A percentile compares a stretch with the other conserved stretches of the same genome.
Evolutionary conservation across 768 basidiomycete species (phyloP).

Genomic region (Amanita inopinata): DNA sequence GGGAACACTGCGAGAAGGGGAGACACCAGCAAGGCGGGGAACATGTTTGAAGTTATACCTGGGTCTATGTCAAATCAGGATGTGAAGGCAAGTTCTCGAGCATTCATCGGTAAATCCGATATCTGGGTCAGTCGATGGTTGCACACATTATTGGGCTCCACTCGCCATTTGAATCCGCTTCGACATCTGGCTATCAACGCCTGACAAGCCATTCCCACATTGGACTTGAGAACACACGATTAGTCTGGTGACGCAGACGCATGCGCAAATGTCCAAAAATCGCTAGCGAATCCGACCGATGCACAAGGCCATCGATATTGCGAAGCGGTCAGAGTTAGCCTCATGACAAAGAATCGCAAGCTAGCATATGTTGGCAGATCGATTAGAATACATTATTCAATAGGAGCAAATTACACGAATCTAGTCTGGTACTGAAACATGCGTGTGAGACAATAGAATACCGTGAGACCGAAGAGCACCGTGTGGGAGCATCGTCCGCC

Average conservation of each 20-base stretch:
- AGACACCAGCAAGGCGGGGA: neutral
- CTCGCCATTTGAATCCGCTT: neutral
- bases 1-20: too few species aligned
- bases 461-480: neutral
- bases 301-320: neutral
- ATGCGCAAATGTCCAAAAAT: neutral
- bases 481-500: neutral
- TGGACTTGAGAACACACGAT: neutral
- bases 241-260: neutral
- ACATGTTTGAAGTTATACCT: neutral
- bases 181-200: too few species aligned
- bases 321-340: neutral
- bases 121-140: neutral
- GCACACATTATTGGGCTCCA: neutral
- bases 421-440: conserved; percentile 3
- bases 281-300: neutral
- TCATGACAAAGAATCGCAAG: neutral
- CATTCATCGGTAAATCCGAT: neutral
- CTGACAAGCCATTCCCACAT: neutral
- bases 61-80: neutral
- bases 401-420: neutral
- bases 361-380: neutral
- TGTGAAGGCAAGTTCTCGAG: neutral
- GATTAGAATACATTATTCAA: conserved; percentile 6
- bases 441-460: neutral